phyloP scores from a whole-genome alignment of 192 early-diverging fungal genomes.

The Glomus cerebriforme region DNA sequence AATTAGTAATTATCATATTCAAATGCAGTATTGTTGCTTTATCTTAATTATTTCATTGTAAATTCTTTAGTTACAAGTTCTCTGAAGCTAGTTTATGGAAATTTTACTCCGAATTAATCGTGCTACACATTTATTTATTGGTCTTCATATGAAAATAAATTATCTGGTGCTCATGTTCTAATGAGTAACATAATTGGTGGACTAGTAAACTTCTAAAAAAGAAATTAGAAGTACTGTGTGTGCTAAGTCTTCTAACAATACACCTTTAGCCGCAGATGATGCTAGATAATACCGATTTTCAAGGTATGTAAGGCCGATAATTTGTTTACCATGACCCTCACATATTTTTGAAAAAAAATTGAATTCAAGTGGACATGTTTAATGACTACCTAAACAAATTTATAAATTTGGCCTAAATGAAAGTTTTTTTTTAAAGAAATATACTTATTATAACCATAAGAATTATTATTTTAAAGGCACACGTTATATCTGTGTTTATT shows the following conservation, averaged over 20 bases:
- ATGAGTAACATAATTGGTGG: slow-evolving; percentile 97
- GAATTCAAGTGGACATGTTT: no score
- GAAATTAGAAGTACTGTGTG: slow-evolving; percentile 88
- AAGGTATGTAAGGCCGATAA: slow-evolving; percentile 60
- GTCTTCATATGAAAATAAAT: slow-evolving; percentile 96
- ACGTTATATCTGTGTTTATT: slow-evolving; percentile 93
- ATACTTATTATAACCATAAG: no score
- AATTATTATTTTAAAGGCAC: slow-evolving; percentile 54
- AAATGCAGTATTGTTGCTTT: background rate
- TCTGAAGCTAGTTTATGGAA: slow-evolving; percentile 80
- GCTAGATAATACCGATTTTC: no score
- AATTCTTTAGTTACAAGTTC: slow-evolving; percentile 79
- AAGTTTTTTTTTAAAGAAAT: background rate
- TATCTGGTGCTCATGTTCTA: slow-evolving; percentile 90
- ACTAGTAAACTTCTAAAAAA: slow-evolving; percentile 93
- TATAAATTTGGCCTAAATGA: no score
- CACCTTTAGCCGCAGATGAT: slow-evolving; percentile 85
- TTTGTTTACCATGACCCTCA: no score
- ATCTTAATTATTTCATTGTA: background rate
- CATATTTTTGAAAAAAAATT: no score
- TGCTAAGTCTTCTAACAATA: slow-evolving; percentile 89
- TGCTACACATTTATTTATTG: slow-evolving; percentile 92
- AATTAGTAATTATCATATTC: background rate
- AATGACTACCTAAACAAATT: no score
- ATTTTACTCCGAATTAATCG: slow-evolving; percentile 93